Evolutionary conservation across 805 yeast genomes (phyloP).

Genomic region (Trichomonascus vanleenenianus): DNA sequence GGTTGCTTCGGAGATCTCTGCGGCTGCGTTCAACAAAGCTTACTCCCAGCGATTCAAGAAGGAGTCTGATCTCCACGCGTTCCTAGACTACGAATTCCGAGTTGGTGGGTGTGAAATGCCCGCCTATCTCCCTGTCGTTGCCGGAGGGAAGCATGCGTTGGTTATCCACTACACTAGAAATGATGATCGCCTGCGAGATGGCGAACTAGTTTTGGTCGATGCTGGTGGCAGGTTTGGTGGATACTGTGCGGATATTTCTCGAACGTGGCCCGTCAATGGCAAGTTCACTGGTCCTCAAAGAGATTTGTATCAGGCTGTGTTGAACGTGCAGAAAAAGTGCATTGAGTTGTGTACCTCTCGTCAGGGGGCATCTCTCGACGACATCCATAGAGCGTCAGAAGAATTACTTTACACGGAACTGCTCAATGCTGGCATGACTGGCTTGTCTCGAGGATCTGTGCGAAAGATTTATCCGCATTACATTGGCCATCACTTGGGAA

Average conservation of each 20-base stretch:
- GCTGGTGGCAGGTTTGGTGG: slow-evolving; percentile 95
- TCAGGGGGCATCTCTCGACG: slow-evolving; percentile 51
- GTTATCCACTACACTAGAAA: slow-evolving; percentile 92
- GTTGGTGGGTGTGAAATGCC: slow-evolving; percentile 82
- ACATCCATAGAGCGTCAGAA: slow-evolving; percentile 67
- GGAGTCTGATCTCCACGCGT: slow-evolving; percentile 75
- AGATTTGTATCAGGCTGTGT: slow-evolving; percentile 82
- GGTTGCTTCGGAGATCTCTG: slow-evolving; percentile 73
- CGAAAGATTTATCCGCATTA: slow-evolving; percentile 76
- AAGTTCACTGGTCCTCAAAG: slow-evolving; percentile 68
- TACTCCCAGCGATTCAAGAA: slow-evolving; percentile 50
- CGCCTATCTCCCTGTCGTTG: slow-evolving; percentile 95
- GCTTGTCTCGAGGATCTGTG: slow-evolving; percentile 21
- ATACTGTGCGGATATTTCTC: slow-evolving; percentile 89
- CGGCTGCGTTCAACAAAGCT: slow-evolving; percentile 77
- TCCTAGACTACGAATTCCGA: slow-evolving; percentile 72
- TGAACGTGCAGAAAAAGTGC: slow-evolving; percentile 72
- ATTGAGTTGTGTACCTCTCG: slow-evolving; percentile 58
- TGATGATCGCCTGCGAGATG: slow-evolving; percentile 68
- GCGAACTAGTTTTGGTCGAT: slow-evolving; percentile 84
- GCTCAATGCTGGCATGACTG: slow-evolving; percentile 59
- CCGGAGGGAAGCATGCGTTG: slow-evolving; percentile 83
- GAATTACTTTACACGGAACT: slow-evolving; percentile 53
- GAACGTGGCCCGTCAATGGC: slow-evolving; percentile 90
- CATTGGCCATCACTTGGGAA: slow-evolving; percentile 90